Conservation (phyloP, 768 basidiomycete genomes). For the Pleurotus salmoneostramineus region DNA sequence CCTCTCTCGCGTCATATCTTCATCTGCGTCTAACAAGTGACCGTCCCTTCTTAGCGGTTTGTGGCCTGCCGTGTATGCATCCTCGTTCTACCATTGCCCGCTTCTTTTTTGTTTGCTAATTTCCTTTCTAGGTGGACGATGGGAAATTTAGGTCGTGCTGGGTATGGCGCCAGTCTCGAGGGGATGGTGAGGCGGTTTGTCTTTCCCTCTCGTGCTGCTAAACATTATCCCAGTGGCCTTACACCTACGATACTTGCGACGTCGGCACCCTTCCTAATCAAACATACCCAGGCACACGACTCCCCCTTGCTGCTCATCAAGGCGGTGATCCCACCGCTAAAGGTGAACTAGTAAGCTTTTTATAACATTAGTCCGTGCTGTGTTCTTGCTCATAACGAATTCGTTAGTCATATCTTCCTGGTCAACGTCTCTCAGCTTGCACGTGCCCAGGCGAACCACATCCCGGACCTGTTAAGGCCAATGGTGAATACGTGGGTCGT, state of each 20-base stretch:
- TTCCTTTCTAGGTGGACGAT: conserved; percentile 32
- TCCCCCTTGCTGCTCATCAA: conserved; percentile 42
- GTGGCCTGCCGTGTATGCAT: conserved; percentile 34
- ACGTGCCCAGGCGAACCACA: conserved; percentile 41
- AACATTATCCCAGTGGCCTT: conserved; percentile 47
- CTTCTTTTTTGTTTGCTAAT: not conserved
- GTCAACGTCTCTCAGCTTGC: conserved; percentile 42
- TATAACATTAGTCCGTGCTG: not conserved
- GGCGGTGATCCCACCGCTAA: conserved; percentile 36
- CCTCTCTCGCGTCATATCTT: not conserved
- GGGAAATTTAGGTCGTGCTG: conserved; percentile 62
- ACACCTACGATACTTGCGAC: conserved; percentile 71
- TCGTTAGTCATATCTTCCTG: conserved; percentile 62
- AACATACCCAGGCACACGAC: conserved; percentile 49
- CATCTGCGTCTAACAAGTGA: not conserved
- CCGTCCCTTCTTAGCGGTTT: conserved; percentile 19
- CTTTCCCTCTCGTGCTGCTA: not conserved
- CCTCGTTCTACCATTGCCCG: not conserved
- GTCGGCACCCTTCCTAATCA: conserved; percentile 80
- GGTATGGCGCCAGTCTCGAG: conserved; percentile 64
- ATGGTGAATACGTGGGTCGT: conserved; percentile 59
- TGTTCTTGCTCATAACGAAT: not conserved
- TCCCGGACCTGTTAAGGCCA: conserved; percentile 33
- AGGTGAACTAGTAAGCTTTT: conserved; percentile 29
- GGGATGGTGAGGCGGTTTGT: conserved; percentile 42